Conservation (phyloP, 2,329 filamentous ascomycete species). For the Fusarium odoratissimum region DNA sequence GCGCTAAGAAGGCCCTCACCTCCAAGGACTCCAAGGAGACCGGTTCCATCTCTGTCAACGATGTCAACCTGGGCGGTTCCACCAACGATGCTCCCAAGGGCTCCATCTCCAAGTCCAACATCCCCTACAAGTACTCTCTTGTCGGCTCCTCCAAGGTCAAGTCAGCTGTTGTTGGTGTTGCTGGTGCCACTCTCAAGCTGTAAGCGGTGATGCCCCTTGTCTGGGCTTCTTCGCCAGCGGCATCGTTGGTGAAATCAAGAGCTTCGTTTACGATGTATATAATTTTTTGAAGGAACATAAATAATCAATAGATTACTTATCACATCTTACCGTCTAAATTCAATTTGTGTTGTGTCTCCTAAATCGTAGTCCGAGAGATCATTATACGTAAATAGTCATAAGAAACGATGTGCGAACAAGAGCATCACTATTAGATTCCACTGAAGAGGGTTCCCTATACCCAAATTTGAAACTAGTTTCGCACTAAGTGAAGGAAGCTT, state of each 20-base stretch:
- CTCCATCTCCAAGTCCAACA: constrained; percentile 63
- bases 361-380: neutral
- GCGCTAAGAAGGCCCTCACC: constrained; percentile 52
- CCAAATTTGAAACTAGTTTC: too few species aligned
- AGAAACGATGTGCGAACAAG: neutral
- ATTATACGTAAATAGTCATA: neutral
- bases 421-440: neutral
- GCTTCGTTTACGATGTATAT: constrained; percentile 27
- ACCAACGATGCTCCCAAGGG: constrained; percentile 57
- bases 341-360: neutral
- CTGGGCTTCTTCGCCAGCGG: neutral
- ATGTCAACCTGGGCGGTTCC: constrained; percentile 56
- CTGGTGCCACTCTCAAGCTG: constrained; percentile 54
- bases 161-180: constrained; percentile 53
- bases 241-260: neutral
- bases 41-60: constrained; percentile 56
- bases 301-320: constrained; percentile 4
- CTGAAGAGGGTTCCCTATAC: too few species aligned
- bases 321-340: neutral
- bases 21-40: constrained; percentile 55
- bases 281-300: constrained; percentile 8
- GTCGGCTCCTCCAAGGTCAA: constrained; percentile 61
- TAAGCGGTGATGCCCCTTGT: constrained; percentile 34
- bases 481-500: too few species aligned
- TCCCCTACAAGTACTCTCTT: constrained; percentile 61